These are phyloP conservation scores for Lenzites betulinus DNA, from an alignment of 768 basidiomycete species.

Conservation along the genomic window DNA sequence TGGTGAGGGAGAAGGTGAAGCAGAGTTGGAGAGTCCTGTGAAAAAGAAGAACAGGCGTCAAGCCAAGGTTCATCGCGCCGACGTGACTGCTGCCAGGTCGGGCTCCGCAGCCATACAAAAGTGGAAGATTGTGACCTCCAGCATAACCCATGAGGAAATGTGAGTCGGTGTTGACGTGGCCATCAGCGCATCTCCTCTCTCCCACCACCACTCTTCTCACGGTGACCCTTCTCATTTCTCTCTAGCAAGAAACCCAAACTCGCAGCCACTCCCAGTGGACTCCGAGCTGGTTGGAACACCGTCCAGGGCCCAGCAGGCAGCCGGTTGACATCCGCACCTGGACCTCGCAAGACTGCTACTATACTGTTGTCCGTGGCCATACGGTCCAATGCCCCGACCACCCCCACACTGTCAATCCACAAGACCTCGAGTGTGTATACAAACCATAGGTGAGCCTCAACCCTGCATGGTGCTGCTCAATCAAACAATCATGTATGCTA, in stretches of 20 bases:
- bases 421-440: too few species aligned
- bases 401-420: too few species aligned
- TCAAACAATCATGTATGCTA: too few species aligned
- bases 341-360: too few species aligned
- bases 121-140: not conserved
- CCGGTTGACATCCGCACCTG: too few species aligned
- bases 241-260: not conserved
- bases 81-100: not conserved
- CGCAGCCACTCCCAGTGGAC: not conserved
- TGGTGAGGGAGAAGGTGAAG: not conserved
- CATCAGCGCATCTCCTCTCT: not conserved
- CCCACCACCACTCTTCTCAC: too few species aligned
- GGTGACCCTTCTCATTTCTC: not conserved
- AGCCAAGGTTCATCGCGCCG: not conserved
- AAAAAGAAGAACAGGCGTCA: not conserved
- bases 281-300: not conserved
- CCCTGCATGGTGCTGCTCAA: too few species aligned
- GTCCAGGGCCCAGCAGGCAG: not conserved
- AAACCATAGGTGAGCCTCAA: too few species aligned
- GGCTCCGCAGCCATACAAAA: not conserved
- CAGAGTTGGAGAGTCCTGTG: not conserved
- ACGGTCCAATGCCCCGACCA: too few species aligned
- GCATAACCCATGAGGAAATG: too few species aligned
- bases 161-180: not conserved
- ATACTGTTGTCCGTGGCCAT: too few species aligned